phyloP scores from a whole-genome alignment of 2,329 filamentous ascomycete species.

The Thelonectria olida region DNA sequence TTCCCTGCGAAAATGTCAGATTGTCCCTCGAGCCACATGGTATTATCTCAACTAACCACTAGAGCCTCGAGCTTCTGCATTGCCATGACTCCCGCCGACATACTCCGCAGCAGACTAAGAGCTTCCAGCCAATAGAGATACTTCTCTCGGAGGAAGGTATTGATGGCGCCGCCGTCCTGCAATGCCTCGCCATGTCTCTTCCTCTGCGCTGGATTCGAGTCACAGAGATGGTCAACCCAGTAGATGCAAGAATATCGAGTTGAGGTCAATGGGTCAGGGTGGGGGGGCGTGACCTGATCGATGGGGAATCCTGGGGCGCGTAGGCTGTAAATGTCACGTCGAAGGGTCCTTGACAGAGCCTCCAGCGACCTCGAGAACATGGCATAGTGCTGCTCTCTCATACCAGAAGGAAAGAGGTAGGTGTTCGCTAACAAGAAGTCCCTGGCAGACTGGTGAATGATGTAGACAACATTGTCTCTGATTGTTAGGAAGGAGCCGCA shows the following conservation, averaged over 20 bases:
- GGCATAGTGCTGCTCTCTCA: too few relatives aligned
- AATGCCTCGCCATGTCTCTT: neutral
- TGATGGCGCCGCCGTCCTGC: neutral
- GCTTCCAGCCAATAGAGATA: conserved; percentile 54
- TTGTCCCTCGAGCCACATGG: too few relatives aligned
- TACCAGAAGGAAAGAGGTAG: too few relatives aligned
- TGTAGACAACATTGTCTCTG: too few relatives aligned
- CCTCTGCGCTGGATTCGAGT: neutral
- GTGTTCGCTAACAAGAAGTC: too few relatives aligned
- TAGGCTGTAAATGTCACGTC: conserved; percentile 48
- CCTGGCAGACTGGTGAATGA: too few relatives aligned
- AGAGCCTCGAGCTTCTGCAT: neutral
- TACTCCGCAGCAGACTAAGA: conserved; percentile 45
- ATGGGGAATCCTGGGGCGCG: too few relatives aligned
- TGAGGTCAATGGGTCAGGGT: neutral
- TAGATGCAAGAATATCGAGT: conserved; percentile 31
- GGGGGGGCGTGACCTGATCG: too few relatives aligned
- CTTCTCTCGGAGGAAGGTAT: neutral
- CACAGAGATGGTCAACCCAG: conserved; percentile 33
- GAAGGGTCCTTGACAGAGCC: conserved; percentile 40
- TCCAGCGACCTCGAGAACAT: conserved; percentile 49
- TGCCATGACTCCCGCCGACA: neutral
- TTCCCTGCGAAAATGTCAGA: neutral
- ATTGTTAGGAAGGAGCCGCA: too few relatives aligned
- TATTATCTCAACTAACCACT: neutral